Base-by-base conservation (phyloP, 2,329 filamentous ascomycete genomes). In the Cryphonectria naterciae region DNA sequence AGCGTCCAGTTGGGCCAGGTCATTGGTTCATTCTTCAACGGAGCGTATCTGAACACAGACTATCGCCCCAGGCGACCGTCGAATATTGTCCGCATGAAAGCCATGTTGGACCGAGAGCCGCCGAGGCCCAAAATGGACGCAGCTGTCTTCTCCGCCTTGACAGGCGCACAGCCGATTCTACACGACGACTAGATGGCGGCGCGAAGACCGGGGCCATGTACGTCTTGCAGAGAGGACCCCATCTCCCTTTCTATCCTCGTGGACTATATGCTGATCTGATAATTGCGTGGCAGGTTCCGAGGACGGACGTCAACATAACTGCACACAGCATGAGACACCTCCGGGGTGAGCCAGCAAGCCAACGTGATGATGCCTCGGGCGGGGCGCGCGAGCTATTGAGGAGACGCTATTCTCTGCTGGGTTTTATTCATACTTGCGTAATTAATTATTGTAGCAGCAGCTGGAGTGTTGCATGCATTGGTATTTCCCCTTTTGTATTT, bases 51-150 rank as follows among this genome's bases (percentile, higher is more conserved):
- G 25, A 73, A 73, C 19, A 7, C 64, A 17, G 71, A 73, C 25
- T 68, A 73, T 41, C 68, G 58, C 19, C 71, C 71, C 17, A 61
- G 71, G 17, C 66, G 71, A 19, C 69, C 70, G n/a, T 71, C 71
- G 1, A 71, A 58, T 19, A 52, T 58, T 5, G 22, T 52, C 8
- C 61, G 70, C 2, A 69, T 72, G 43, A 68, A 56, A 28, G 64
- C 62, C 10, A 71, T 71, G 4, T 58, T 73, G 3, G 71, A 71
- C 39, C 63, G 69, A 13, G 65, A 70, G 22, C 66, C 69, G 35
- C 43, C 69, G 17, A 41, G 52, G 19, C 63, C 63, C 2, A 67
- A 37, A 35, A 63, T 65, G 17, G 61, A 71, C 15, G 37, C 60
- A 15, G 58, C 60, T 6, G 46, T 71, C 4, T 71, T 71, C 35